Evolutionary conservation across 352 stramenopile species (phyloP).

Genomic region (Globisporangium polare): DNA sequence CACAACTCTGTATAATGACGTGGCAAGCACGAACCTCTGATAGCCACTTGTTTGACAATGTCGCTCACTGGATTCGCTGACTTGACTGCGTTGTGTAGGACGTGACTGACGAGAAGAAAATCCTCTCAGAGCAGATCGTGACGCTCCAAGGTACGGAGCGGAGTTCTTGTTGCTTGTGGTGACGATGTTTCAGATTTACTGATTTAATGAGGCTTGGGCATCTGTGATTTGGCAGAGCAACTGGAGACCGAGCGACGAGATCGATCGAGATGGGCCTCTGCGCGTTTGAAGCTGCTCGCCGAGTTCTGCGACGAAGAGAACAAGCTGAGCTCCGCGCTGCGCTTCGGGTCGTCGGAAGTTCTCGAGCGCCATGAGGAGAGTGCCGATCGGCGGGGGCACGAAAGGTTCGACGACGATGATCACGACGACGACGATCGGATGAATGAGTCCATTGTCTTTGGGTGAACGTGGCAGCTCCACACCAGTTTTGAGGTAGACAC

Average conservation of each 20-base stretch:
- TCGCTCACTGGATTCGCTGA: background rate
- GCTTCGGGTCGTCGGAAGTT: constrained; percentile 1
- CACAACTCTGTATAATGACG: background rate
- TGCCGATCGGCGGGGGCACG: background rate
- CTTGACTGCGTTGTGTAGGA: constrained; percentile 27
- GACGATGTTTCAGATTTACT: background rate
- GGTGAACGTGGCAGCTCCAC: constrained; percentile 11
- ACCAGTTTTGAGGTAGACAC: background rate
- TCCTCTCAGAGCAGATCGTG: constrained; percentile 47
- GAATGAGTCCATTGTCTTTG: constrained; percentile 33
- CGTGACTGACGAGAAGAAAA: constrained; percentile 44
- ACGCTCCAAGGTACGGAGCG: constrained; percentile 41
- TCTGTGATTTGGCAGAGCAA: constrained; percentile 34
- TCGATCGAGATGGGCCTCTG: constrained; percentile 59
- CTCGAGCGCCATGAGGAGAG: background rate
- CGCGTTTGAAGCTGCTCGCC: constrained; percentile 62
- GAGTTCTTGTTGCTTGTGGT: constrained; percentile 5
- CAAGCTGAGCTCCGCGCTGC: constrained; percentile 45
- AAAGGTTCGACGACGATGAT: constrained; percentile 6
- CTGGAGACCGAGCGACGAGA: constrained; percentile 60
- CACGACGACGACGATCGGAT: constrained; percentile 16
- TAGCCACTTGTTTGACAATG: background rate
- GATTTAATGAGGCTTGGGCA: background rate
- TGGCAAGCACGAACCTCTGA: background rate
- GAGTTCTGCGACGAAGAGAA: constrained; percentile 83